phyloP scores from a whole-genome alignment of 176 grass and related monocot species.

The Neostapfia colusana region DNA sequence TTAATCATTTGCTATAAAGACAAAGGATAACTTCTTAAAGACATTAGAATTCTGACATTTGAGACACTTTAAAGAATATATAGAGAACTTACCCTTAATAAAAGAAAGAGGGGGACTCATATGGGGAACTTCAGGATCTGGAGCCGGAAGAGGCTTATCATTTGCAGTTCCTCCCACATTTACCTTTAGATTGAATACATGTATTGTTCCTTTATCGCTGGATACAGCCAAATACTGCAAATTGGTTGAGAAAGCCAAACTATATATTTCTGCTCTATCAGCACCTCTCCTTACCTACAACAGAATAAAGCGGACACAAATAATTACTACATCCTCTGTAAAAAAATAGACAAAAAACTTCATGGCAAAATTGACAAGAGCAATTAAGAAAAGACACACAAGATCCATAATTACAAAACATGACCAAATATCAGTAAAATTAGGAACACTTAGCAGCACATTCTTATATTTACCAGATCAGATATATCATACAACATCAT shows the following conservation, averaged over 20 bases:
- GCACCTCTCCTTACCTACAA: conserved; percentile 94
- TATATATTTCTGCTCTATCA: conserved; percentile 98
- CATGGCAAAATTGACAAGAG: not conserved
- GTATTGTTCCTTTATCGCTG: conserved; percentile 98
- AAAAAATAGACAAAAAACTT: not conserved
- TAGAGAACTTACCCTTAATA: conserved; percentile 74
- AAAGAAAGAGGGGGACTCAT: conserved; percentile 79
- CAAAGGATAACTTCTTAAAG: not conserved
- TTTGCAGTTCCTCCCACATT: conserved; percentile 77
- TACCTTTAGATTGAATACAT: conserved; percentile 91
- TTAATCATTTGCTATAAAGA: not conserved
- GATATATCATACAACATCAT: not conserved
- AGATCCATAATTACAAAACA: not conserved
- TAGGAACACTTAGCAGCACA: not conserved
- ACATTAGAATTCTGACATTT: not conserved
- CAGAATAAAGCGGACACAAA: conserved; percentile 1
- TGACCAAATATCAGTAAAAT: not conserved
- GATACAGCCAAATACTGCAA: conserved; percentile 91
- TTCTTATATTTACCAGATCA: not conserved
- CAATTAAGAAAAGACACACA: not conserved
- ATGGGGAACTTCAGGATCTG: conserved; percentile 62
- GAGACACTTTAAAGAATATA: not conserved
- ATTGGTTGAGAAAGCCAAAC: conserved; percentile 92
- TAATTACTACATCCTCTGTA: not conserved
- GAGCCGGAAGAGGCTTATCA: conserved; percentile 69